These are phyloP conservation scores for Eragrostis curvula DNA, from an alignment of 176 grass and related monocot genomes.

Conservation along the genomic window DNA sequence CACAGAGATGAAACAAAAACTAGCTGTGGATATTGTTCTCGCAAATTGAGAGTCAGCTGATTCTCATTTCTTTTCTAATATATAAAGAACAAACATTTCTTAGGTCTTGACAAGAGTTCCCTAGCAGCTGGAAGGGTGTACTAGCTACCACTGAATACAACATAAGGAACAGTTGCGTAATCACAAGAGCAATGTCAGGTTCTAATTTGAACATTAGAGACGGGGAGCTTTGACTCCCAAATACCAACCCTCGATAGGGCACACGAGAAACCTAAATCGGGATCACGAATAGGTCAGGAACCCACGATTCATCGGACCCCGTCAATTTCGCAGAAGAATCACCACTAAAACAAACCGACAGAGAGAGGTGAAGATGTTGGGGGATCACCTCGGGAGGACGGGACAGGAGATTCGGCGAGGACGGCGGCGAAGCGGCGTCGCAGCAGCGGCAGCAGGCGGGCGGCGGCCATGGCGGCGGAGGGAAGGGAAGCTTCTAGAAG, in stretches of 20 bases:
- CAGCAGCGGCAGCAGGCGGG: slow-evolving; percentile 41
- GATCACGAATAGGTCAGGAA: neutral
- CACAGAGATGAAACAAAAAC: neutral
- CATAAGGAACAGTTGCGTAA: neutral
- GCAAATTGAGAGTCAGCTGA: neutral
- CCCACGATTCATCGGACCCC: neutral
- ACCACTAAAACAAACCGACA: neutral
- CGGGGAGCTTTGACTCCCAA: neutral
- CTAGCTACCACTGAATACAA: neutral
- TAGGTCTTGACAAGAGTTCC: neutral
- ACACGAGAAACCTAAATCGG: neutral
- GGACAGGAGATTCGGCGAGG: neutral
- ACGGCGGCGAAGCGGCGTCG: slow-evolving; percentile 30
- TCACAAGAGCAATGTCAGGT: neutral
- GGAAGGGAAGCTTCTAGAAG: slow-evolving; percentile 19
- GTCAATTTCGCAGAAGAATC: neutral
- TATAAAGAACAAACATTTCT: neutral
- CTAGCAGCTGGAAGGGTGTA: neutral
- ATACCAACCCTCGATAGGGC: neutral
- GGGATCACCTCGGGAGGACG: slow-evolving; percentile 38
- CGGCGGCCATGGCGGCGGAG: slow-evolving; percentile 56
- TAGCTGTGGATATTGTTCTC: neutral
- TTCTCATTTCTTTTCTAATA: no score
- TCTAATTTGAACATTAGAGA: neutral
- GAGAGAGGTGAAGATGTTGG: no score